These are phyloP conservation scores for Lactifluus volemus DNA, from an alignment of 768 basidiomycete species.

Conservation along the genomic window DNA sequence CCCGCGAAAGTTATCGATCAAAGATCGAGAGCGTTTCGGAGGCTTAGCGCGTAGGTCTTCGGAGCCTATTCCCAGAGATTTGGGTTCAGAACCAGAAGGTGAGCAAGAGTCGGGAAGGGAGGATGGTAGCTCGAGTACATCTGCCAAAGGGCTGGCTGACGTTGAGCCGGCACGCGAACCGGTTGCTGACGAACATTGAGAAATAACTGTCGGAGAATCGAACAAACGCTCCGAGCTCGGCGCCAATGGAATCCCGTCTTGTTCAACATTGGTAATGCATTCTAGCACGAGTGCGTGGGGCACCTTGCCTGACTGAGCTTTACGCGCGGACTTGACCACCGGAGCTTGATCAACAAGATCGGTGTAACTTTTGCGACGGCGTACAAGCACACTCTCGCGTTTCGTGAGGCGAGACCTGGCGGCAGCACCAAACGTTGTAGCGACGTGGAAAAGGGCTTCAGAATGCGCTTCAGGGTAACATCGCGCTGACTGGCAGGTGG, in stretches of 20 bases:
- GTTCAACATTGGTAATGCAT: neutral
- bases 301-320: neutral
- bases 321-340: neutral
- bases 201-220: constrained; percentile 15
- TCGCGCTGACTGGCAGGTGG: constrained; percentile 59
- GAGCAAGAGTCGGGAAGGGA: constrained; percentile 17
- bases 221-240: constrained; percentile 10
- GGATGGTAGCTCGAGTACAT: constrained; percentile 19
- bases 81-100: constrained; percentile 19
- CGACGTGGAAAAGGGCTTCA: constrained; percentile 52
- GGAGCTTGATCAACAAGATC: constrained; percentile 8
- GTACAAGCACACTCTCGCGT: constrained; percentile 64
- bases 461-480: constrained; percentile 54
- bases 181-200: constrained; percentile 15
- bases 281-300: constrained; percentile 10
- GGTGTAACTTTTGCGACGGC: constrained; percentile 44
- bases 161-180: constrained; percentile 10
- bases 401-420: constrained; percentile 50
- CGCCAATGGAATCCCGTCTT: neutral
- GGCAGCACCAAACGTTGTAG: constrained; percentile 50
- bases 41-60: constrained; percentile 22
- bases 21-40: constrained; percentile 38
- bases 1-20: constrained; percentile 54
- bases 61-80: constrained; percentile 20
- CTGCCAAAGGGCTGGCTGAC: constrained; percentile 5